Conservation (phyloP, 176 grass and related monocot genomes). For the Rhynchospora breviuscula region DNA sequence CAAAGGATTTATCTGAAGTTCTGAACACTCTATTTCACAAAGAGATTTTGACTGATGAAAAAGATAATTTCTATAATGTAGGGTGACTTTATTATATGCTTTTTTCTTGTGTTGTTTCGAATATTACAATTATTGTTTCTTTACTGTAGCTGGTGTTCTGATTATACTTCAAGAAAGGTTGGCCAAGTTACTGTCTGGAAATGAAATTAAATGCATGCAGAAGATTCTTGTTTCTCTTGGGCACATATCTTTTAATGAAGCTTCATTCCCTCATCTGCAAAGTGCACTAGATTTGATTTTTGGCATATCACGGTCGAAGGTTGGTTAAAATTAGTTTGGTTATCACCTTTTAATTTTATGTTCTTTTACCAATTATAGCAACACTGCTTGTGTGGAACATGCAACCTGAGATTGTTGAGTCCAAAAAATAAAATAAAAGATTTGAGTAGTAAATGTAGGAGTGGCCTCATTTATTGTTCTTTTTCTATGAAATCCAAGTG, state of each 20-base stretch:
- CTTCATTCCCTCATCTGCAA: conserved; percentile 61
- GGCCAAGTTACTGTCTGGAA: conserved; percentile 75
- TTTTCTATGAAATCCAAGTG: neutral
- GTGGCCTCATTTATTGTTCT: neutral
- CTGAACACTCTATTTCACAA: neutral
- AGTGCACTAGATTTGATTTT: conserved; percentile 82
- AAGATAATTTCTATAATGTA: neutral
- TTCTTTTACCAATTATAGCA: neutral
- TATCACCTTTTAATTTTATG: neutral
- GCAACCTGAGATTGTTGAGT: neutral
- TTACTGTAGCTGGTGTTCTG: conserved; percentile 57
- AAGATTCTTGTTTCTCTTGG: conserved; percentile 91
- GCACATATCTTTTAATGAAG: conserved; percentile 85
- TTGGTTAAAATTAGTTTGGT: conserved; percentile 22
- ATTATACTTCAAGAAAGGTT: conserved; percentile 52
- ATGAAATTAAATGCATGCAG: conserved; percentile 81
- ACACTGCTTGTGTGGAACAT: neutral
- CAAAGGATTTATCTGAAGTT: neutral
- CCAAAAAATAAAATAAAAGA: no score
- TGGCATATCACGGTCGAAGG: conserved; percentile 79
- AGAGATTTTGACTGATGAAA: neutral
- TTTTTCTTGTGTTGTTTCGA: conserved; percentile 18
- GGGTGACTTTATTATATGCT: neutral
- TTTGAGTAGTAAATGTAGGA: neutral
- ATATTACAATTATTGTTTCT: conserved; percentile 18